Conservation (phyloP, 495 filamentous ascomycete genomes). For the Ascobolus immersus region DNA sequence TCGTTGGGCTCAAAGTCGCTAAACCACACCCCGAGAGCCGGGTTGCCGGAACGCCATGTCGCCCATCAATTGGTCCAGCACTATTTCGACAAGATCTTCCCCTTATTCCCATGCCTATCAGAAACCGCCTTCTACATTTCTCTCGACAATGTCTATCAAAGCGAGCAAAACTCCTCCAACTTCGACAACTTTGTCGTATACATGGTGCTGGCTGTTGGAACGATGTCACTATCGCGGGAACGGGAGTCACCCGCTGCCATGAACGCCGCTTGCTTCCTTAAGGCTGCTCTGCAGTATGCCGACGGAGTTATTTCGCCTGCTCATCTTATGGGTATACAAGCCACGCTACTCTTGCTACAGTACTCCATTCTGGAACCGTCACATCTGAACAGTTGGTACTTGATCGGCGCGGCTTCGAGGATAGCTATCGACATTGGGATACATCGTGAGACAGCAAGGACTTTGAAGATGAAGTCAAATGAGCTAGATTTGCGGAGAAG, state of each 20-base stretch:
- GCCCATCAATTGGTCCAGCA: constrained; percentile 44
- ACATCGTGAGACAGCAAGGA: constrained; percentile 62
- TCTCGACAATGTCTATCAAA: constrained; percentile 52
- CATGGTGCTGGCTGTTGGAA: constrained; percentile 67
- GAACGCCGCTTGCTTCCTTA: constrained; percentile 16
- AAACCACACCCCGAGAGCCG: constrained; percentile 21
- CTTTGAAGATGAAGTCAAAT: constrained; percentile 30
- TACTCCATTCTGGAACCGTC: constrained; percentile 71
- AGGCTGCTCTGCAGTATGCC: constrained; percentile 39
- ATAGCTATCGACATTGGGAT: constrained; percentile 67
- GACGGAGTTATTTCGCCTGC: constrained; percentile 64
- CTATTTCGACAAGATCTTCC: constrained; percentile 59
- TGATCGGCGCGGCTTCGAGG: constrained; percentile 65
- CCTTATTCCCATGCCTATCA: constrained; percentile 52
- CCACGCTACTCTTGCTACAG: constrained; percentile 55
- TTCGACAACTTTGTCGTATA: constrained; percentile 65
- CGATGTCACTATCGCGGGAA: constrained; percentile 41
- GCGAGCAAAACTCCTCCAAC: constrained; percentile 34
- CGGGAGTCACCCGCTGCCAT: constrained; percentile 14
- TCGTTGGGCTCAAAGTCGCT: constrained; percentile 29
- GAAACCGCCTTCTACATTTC: constrained; percentile 49
- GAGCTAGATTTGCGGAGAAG: constrained; percentile 49
- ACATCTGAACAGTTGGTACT: constrained; percentile 74
- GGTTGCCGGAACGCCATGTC: constrained; percentile 38
- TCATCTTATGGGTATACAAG: constrained; percentile 56